Percentiles rank a stretch among this genome's conserved stretches.
Conservation (phyloP, 1,284 basidiomycete species). For the Inonotus hispidus region DNA sequence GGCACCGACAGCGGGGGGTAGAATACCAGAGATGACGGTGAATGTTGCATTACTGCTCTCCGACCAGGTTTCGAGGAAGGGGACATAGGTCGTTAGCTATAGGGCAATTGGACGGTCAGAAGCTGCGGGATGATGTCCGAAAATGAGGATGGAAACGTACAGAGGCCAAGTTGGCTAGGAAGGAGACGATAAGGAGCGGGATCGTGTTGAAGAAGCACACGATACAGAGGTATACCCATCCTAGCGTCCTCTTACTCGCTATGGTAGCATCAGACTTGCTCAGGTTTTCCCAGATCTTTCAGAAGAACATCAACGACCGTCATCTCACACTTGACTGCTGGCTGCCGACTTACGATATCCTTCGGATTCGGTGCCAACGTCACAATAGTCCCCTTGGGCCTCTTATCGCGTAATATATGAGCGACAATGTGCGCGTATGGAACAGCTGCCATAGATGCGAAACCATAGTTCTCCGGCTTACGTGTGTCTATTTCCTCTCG, state of each 20-base stretch:
- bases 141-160: conserved; percentile 39
- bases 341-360: conserved; percentile 56
- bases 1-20: conserved; percentile 83
- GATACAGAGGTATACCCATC: conserved; percentile 68
- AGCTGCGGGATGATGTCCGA: no score
- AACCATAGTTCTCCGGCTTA: conserved; percentile 87
- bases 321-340: conserved; percentile 19
- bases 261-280: conserved; percentile 65
- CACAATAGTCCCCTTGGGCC: conserved; percentile 67
- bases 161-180: conserved; percentile 73
- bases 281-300: conserved; percentile 86
- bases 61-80: conserved; percentile 69
- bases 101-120: not conserved
- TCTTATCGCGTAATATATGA: conserved; percentile 59
- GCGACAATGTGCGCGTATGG: conserved; percentile 87
- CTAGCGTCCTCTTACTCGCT: conserved; percentile 61
- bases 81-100: conserved; percentile 61
- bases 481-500: conserved; percentile 68
- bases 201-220: conserved; percentile 93
- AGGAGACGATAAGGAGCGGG: conserved; percentile 75
- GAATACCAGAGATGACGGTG: conserved; percentile 77
- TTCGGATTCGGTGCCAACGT: conserved; percentile 79
- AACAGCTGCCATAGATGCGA: conserved; percentile 90
- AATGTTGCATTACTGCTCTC: conserved; percentile 55
- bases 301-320: not conserved